Evolutionary conservation across 2,329 filamentous ascomycete species (phyloP).

Genomic region (Ilyonectria destructans): DNA sequence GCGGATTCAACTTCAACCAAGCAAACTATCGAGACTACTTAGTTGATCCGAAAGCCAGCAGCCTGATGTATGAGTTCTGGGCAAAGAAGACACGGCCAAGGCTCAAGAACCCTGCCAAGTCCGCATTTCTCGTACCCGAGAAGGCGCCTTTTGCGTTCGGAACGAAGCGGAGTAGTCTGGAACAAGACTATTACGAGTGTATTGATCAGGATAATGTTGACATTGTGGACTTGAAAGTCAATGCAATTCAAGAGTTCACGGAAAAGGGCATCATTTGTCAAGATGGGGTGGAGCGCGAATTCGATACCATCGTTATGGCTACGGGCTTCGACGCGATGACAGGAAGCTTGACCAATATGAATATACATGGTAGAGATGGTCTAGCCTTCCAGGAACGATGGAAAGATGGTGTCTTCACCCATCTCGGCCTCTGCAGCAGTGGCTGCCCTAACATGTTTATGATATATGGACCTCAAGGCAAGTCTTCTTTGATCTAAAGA

Average conservation of each 20-base stretch:
- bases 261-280: slow-evolving; percentile 57
- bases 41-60: slow-evolving; percentile 60
- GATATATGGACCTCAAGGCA: slow-evolving; percentile 46
- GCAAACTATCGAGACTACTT: slow-evolving; percentile 64
- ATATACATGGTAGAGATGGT: slow-evolving; percentile 39
- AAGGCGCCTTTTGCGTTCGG: slow-evolving; percentile 63
- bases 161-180: slow-evolving; percentile 63
- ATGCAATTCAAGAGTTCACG: slow-evolving; percentile 59
- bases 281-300: slow-evolving; percentile 50
- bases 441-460: slow-evolving; percentile 46
- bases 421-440: slow-evolving; percentile 42
- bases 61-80: slow-evolving; percentile 66
- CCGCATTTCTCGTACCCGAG: slow-evolving; percentile 63
- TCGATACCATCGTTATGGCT: slow-evolving; percentile 48
- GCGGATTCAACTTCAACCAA: slow-evolving; percentile 65
- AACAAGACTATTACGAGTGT: slow-evolving; percentile 66
- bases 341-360: slow-evolving; percentile 42
- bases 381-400: slow-evolving; percentile 34
- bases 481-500: not conserved
- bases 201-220: slow-evolving; percentile 64
- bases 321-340: slow-evolving; percentile 47
- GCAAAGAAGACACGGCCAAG: slow-evolving; percentile 60
- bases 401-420: slow-evolving; percentile 40
- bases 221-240: slow-evolving; percentile 62
- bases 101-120: slow-evolving; percentile 61